Percentiles rank a stretch among this genome's conserved stretches.
These are phyloP conservation scores for Penicillium salamii DNA, from an alignment of 495 filamentous ascomycete species.

Conservation along the genomic window DNA sequence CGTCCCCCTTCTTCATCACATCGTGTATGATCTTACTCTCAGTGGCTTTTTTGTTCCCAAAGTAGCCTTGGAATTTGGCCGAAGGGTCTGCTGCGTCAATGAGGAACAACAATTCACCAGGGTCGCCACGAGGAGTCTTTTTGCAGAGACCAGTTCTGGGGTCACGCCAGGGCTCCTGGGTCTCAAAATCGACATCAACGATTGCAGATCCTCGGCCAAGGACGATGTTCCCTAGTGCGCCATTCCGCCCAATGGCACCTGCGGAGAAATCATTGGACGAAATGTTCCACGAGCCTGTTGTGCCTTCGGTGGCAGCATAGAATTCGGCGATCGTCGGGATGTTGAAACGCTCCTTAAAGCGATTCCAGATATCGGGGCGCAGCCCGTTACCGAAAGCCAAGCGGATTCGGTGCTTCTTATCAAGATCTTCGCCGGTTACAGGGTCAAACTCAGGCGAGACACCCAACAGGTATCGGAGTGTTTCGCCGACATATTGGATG, in stretches of 20 bases:
- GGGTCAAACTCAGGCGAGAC: constrained; percentile 63
- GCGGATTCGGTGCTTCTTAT: constrained; percentile 73
- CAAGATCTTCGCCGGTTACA: constrained; percentile 65
- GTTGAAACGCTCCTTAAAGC: constrained; percentile 83
- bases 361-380: constrained; percentile 87
- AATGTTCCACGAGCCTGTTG: constrained; percentile 69
- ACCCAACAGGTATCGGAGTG: constrained; percentile 82
- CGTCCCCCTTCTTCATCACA: constrained; percentile 78
- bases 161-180: constrained; percentile 67
- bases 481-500: constrained; percentile 96
- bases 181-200: constrained; percentile 70
- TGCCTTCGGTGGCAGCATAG: constrained; percentile 85
- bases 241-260: constrained; percentile 81
- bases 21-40: constrained; percentile 74
- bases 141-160: constrained; percentile 71
- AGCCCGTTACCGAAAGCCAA: constrained; percentile 91
- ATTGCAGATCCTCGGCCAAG: constrained; percentile 51
- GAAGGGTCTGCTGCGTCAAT: constrained; percentile 65
- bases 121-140: constrained; percentile 54
- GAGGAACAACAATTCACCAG: constrained; percentile 77
- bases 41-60: constrained; percentile 70
- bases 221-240: constrained; percentile 55
- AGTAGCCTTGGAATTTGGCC: constrained; percentile 82
- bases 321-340: constrained; percentile 83
- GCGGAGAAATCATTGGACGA: constrained; percentile 70